These are phyloP conservation scores for Iris macrosiphon DNA, from an alignment of 106 monocot genomes.

Conservation along the genomic window DNA sequence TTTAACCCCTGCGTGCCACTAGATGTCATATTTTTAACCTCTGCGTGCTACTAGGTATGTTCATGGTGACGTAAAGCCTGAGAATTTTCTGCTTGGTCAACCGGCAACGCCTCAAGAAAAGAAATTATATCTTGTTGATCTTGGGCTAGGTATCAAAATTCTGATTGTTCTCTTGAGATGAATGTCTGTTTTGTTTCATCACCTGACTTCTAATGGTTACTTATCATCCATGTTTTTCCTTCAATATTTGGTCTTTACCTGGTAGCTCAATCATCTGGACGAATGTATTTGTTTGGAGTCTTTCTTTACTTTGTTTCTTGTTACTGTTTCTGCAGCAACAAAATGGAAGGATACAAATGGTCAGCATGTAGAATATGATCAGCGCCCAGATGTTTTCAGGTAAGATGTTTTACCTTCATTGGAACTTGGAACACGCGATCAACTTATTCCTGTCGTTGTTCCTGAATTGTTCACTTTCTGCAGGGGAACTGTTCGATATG, in stretches of 20 bases:
- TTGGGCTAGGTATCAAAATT: conserved; percentile 17
- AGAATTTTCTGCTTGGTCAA: conserved; percentile 25
- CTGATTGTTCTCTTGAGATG: background rate
- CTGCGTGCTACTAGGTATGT: conserved; percentile 10
- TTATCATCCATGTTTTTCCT: too few relatives aligned
- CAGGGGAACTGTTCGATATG: conserved; percentile 80
- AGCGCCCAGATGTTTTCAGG: conserved; percentile 81
- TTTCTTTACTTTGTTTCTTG: background rate
- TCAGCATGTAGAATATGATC: conserved; percentile 72
- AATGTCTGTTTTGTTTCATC: background rate
- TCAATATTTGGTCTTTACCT: background rate
- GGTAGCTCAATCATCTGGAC: too few relatives aligned
- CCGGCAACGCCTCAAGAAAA: conserved; percentile 16
- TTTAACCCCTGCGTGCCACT: too few relatives aligned
- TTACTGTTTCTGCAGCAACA: conserved; percentile 32
- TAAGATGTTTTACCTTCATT: conserved; percentile 1
- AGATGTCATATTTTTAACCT: too few relatives aligned
- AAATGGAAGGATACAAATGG: conserved; percentile 58
- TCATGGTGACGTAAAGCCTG: conserved; percentile 23
- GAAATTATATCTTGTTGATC: conserved; percentile 19
- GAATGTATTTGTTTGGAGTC: too few relatives aligned
- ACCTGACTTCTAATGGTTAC: too few relatives aligned
- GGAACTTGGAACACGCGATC: too few relatives aligned
- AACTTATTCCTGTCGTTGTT: background rate
- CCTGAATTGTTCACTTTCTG: background rate